phyloP scores from a whole-genome alignment of 2,329 filamentous ascomycete species.

The Trichoderma sp. region DNA sequence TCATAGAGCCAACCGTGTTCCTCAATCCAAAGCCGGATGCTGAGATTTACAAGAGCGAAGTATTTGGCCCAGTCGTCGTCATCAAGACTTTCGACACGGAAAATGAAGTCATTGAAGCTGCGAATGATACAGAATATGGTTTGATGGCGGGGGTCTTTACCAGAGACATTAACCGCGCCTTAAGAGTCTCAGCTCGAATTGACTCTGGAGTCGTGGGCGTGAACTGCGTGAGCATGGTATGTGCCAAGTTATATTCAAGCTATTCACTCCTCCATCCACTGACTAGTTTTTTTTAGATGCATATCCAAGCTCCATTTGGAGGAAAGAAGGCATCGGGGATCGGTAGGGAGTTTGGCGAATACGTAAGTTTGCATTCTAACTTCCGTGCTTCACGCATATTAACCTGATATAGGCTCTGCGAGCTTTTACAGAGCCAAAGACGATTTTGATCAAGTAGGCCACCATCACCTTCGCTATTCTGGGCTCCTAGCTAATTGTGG shows the following conservation, averaged over 20 bases:
- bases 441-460: neutral
- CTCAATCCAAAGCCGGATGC: slow-evolving; percentile 27
- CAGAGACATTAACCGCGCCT: slow-evolving; percentile 45
- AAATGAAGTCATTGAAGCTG: slow-evolving; percentile 31
- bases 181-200: slow-evolving; percentile 48
- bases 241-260: neutral
- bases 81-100: slow-evolving; percentile 45
- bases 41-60: slow-evolving; percentile 56
- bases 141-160: slow-evolving; percentile 57
- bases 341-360: neutral
- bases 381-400: neutral
- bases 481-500: neutral
- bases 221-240: slow-evolving; percentile 38
- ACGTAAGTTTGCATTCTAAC: neutral
- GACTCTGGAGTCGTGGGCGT: slow-evolving; percentile 61
- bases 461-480: neutral
- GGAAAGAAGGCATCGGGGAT: slow-evolving; percentile 1
- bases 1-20: slow-evolving; percentile 31
- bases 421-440: slow-evolving; percentile 1
- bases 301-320: slow-evolving; percentile 2
- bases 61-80: slow-evolving; percentile 62
- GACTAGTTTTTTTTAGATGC: neutral
- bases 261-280: neutral
- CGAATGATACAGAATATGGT: slow-evolving; percentile 50
- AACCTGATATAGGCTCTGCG: neutral